Evolutionary conservation across 768 basidiomycete species (phyloP).

Genomic region (Atractiella rhizophila): DNA sequence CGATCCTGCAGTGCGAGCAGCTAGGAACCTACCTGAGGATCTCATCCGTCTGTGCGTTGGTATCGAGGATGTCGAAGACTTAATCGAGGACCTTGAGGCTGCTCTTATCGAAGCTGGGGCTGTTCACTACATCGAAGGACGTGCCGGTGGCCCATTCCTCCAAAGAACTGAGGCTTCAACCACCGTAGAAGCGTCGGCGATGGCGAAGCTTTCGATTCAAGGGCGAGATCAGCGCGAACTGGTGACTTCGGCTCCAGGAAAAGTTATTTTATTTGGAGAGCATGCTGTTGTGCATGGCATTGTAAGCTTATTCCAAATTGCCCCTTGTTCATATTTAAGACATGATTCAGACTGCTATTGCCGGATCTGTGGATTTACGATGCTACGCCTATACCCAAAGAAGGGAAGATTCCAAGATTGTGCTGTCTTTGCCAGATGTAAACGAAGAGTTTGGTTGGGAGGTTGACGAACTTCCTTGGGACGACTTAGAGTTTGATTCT

Average conservation of each 20-base stretch:
- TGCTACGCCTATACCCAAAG: slow-evolving; percentile 69
- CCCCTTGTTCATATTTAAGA: neutral
- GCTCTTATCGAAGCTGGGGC: slow-evolving; percentile 80
- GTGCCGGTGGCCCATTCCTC: too few species aligned
- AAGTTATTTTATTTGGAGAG: slow-evolving; percentile 93
- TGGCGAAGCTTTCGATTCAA: neutral
- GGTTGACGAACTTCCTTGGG: slow-evolving; percentile 52
- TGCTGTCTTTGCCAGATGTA: slow-evolving; percentile 55
- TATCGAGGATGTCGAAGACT: slow-evolving; percentile 79
- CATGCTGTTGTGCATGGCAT: slow-evolving; percentile 96
- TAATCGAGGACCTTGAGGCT: slow-evolving; percentile 81
- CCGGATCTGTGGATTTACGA: slow-evolving; percentile 79
- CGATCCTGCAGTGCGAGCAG: slow-evolving; percentile 80
- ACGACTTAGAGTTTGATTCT: too few species aligned
- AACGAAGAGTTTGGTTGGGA: slow-evolving; percentile 61
- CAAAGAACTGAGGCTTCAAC: too few species aligned
- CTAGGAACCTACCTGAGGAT: slow-evolving; percentile 90
- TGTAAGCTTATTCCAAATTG: slow-evolving; percentile 29
- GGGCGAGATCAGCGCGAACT: too few species aligned
- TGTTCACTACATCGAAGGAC: slow-evolving; percentile 27
- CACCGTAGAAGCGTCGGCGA: too few species aligned
- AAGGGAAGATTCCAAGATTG: slow-evolving; percentile 43
- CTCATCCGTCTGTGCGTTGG: slow-evolving; percentile 93
- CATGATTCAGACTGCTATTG: slow-evolving; percentile 52
- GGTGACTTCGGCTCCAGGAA: slow-evolving; percentile 87